Conservation (phyloP, 2,329 filamentous ascomycete genomes). For the Chrysoporthe puriensis region DNA sequence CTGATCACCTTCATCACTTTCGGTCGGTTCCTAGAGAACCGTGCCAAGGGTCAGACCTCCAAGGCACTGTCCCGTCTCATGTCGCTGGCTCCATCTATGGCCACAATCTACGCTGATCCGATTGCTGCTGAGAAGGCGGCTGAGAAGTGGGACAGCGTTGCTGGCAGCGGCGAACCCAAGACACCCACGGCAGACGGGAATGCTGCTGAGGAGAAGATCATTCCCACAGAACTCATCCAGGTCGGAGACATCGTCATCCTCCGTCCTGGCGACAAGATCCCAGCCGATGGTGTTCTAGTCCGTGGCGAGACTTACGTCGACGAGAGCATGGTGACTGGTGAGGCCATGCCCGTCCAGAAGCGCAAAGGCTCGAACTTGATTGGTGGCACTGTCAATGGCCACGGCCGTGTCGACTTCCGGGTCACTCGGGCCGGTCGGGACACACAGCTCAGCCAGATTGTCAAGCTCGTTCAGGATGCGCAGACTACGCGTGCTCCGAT, state of each 20-base stretch:
- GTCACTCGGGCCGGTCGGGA: constrained; percentile 92
- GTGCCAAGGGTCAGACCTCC: constrained; percentile 94
- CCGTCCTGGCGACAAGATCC: constrained; percentile 93
- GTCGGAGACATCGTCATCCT: constrained; percentile 92
- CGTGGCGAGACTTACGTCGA: constrained; percentile 92
- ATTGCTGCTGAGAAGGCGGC: constrained; percentile 91
- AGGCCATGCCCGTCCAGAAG: constrained; percentile 94
- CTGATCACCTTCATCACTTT: constrained; percentile 93
- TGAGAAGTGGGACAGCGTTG: constrained; percentile 69
- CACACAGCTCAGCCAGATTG: constrained; percentile 96
- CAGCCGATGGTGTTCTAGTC: constrained; percentile 85
- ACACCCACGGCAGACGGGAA: constrained; percentile 54
- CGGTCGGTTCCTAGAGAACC: constrained; percentile 89
- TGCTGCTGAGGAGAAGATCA: constrained; percentile 78
- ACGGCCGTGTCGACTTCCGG: constrained; percentile 87
- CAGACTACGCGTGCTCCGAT: constrained; percentile 95
- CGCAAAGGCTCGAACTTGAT: constrained; percentile 78
- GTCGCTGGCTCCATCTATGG: constrained; percentile 95
- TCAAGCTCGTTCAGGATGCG: constrained; percentile 96
- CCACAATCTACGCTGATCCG: constrained; percentile 92
- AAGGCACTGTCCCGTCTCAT: constrained; percentile 91
- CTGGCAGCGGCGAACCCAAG: constrained; percentile 49
- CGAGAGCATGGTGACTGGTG: constrained; percentile 98
- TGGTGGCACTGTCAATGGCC: constrained; percentile 93
- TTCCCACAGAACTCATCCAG: constrained; percentile 92